phyloP scores from a whole-genome alignment of 129 eudicot species.

The Centaurea solstitialis region DNA sequence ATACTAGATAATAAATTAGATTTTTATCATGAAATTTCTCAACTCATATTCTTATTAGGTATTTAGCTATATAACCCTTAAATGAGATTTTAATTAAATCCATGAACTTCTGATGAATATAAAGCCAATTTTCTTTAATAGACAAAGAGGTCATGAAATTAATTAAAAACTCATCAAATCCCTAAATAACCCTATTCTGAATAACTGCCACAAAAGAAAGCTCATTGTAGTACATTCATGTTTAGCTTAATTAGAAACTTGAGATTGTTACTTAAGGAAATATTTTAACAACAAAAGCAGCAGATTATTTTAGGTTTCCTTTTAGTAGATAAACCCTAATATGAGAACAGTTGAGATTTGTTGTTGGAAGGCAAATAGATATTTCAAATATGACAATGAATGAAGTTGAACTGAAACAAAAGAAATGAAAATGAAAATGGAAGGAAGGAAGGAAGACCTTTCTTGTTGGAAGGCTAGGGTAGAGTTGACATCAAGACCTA shows the following conservation, averaged over 20 bases:
- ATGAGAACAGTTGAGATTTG: neutral
- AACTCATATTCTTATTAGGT: neutral
- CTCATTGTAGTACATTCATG: neutral
- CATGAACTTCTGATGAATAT: too few species aligned
- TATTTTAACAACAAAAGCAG: neutral
- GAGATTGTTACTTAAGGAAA: neutral
- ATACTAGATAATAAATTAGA: neutral
- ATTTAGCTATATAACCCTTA: too few species aligned
- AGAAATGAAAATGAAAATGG: neutral
- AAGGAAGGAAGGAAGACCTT: conserved; percentile 37
- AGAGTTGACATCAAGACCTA: conserved; percentile 80
- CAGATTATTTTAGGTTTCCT: neutral
- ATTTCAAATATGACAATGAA: neutral
- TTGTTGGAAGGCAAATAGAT: neutral
- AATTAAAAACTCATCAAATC: too few species aligned
- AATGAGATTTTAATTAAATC: too few species aligned
- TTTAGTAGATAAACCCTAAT: conserved; percentile 27
- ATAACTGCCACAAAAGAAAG: neutral
- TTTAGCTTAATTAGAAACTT: neutral
- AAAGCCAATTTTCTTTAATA: too few species aligned
- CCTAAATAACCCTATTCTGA: neutral
- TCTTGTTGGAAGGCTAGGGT: conserved; percentile 88
- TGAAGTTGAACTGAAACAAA: neutral
- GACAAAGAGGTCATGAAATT: too few species aligned
- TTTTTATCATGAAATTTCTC: neutral